These are phyloP conservation scores for Petunia secreta DNA, from an alignment of 257 asterid genomes.

Conservation along the genomic window DNA sequence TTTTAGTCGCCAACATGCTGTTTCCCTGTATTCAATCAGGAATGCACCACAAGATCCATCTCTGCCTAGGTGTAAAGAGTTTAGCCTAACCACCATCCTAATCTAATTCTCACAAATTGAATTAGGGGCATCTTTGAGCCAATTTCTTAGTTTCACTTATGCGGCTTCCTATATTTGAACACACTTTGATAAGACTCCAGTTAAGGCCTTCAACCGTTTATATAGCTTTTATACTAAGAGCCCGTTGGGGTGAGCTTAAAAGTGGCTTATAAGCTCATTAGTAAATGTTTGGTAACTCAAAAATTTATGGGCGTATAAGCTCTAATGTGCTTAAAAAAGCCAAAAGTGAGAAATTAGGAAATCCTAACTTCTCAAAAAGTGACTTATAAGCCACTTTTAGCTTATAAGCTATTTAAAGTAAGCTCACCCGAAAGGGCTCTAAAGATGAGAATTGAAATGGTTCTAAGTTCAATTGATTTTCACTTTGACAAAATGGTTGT, in stretches of 20 bases:
- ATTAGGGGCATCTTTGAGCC: not conserved
- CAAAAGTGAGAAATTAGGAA: too few species aligned
- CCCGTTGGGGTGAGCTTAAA: too few species aligned
- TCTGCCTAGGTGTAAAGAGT: not conserved
- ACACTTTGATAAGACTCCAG: not conserved
- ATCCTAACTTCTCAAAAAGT: too few species aligned
- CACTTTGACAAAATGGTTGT: not conserved
- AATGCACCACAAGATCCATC: not conserved
- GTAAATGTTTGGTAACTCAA: too few species aligned
- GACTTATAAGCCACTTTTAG: too few species aligned
- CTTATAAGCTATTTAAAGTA: too few species aligned
- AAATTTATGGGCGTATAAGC: too few species aligned
- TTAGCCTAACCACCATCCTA: not conserved
- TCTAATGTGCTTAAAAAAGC: too few species aligned
- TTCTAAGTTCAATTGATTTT: not conserved
- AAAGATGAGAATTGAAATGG: slow-evolving; percentile 9
- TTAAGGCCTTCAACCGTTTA: not conserved
- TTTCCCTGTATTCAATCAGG: not conserved
- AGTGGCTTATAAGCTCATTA: too few species aligned
- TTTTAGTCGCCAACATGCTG: not conserved
- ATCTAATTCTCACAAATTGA: slow-evolving; percentile 7
- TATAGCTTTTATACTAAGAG: too few species aligned
- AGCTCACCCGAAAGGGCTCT: too few species aligned
- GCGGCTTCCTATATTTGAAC: not conserved
- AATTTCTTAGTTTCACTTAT: too few species aligned